Base-by-base conservation (phyloP, 805 yeast genomes). In the Ogataea parapolymorpha region DNA sequence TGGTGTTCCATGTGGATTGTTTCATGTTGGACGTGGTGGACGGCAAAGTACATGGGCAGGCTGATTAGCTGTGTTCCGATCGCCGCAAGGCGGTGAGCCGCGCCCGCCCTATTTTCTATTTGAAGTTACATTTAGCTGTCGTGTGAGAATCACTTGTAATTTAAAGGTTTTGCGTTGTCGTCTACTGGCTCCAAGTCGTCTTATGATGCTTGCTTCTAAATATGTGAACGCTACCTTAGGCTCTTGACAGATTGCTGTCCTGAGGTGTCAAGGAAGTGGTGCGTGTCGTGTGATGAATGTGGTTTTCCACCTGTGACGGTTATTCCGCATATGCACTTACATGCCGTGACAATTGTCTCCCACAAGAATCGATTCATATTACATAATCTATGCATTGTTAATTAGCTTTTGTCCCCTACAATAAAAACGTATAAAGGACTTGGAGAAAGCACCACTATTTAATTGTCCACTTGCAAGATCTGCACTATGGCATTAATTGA, bases 351-450 rank as follows among this genome's bases (percentile, higher is more conserved):
- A 12, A 25, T 25, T 25, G 13, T 25, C 14, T 25, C 22, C 14
- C 14, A 25, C 27, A 25, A 25, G 27, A 6, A 11, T 14, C 1
- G 27, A 25, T 25, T 25, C 13, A 3, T 5, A 25, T n/a, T n/a
- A 25, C 28, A 36, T 36, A 35, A 28, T 30, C 11, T 7, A n/a
- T 3, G 3, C 26, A 35, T 35, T 35, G 38, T 35, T 20, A n/a
- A 28, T 13, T 17, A 10, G 11, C 27, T 25, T 25, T 24, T 15
- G 14, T 17, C 20, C 26, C 17, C 16, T 11, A 30, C 22, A 15
- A 30, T 30, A 16, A 16, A 20, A 30, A 18, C 17, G 22, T 30
- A 30, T 30, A 30, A 15, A 30, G 24, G 33, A 11, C 23, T 30
- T 8, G 11, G 7, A 14, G 17, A 24, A 30, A 16, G 33, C 27